phyloP scores from a whole-genome alignment of 2,329 filamentous ascomycete genomes.

The Chaetomium sp. region DNA sequence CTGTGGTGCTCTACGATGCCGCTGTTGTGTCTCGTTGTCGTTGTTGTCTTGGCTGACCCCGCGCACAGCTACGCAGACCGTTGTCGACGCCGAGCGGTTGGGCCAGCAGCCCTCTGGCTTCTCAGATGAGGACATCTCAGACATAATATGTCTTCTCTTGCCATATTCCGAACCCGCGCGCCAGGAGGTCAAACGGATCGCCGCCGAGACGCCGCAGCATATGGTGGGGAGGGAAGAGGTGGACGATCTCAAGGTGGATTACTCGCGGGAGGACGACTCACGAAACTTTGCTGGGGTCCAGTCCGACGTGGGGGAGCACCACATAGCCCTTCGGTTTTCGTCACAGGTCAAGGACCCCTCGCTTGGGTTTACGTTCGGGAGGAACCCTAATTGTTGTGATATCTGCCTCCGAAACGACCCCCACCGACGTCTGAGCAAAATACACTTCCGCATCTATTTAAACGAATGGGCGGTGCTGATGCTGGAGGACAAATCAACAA shows the following conservation, averaged over 20 bases:
- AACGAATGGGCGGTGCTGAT: constrained; percentile 86
- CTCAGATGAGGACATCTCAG: constrained; percentile 77
- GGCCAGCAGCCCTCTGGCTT: constrained; percentile 83
- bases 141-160: constrained; percentile 87
- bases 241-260: constrained; percentile 55
- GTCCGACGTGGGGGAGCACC: constrained; percentile 58
- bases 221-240: constrained; percentile 54
- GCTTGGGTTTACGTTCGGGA: constrained; percentile 83
- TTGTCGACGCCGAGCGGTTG: constrained; percentile 76
- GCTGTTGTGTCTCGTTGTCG: not conserved
- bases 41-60: constrained; percentile 12
- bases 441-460: constrained; percentile 93
- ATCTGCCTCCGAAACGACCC: constrained; percentile 67
- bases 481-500: constrained; percentile 93
- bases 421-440: constrained; percentile 78
- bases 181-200: constrained; percentile 63
- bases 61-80: constrained; percentile 69
- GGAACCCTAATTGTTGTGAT: constrained; percentile 73
- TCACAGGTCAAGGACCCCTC: constrained; percentile 67
- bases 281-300: constrained; percentile 55
- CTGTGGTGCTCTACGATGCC: not conserved
- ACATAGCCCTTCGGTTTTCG: constrained; percentile 80
- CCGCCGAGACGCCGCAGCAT: constrained; percentile 50
- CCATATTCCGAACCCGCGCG: constrained; percentile 74
- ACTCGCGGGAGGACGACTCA: constrained; percentile 54